phyloP scores from a whole-genome alignment of 768 basidiomycete species.

The Macrolepiota dolichaula region DNA sequence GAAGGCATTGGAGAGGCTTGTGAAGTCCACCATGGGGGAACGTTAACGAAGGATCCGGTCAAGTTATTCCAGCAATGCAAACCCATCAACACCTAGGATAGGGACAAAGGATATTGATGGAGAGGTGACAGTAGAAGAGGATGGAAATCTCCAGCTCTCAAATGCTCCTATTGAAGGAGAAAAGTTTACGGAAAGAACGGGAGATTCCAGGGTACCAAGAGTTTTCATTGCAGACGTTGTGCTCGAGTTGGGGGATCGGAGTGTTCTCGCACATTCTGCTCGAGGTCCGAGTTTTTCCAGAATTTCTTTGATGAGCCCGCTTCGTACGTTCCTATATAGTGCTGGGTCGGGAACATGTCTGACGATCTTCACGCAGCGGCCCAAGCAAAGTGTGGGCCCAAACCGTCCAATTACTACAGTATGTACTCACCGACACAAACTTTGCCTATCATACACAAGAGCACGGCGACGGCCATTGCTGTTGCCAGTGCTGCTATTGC shows the following conservation, averaged over 20 bases:
- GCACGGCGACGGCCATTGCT: not conserved
- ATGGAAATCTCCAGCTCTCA: not conserved
- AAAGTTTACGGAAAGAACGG: not conserved
- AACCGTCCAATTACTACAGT: slow-evolving; percentile 49
- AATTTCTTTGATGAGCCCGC: slow-evolving; percentile 77
- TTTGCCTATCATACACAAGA: not conserved
- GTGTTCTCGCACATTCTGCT: slow-evolving; percentile 66
- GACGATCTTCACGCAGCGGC: slow-evolving; percentile 13
- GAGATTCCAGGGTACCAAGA: slow-evolving; percentile 4
- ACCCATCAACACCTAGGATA: slow-evolving; percentile 21
- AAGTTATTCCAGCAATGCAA: slow-evolving; percentile 38
- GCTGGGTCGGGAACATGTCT: not conserved
- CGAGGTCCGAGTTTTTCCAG: slow-evolving; percentile 80
- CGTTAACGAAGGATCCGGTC: slow-evolving; percentile 48
- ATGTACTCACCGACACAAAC: slow-evolving; percentile 4
- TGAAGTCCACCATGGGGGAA: slow-evolving; percentile 51
- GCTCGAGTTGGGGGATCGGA: slow-evolving; percentile 63
- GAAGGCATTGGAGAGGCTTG: slow-evolving; percentile 53
- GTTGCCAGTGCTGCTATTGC: not conserved
- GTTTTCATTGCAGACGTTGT: slow-evolving; percentile 63
- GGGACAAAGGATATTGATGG: not conserved
- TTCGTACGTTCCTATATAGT: slow-evolving; percentile 39
- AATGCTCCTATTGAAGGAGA: not conserved
- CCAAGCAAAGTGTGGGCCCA: slow-evolving; percentile 64
- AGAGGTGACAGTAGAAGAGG: not conserved